phyloP scores from a whole-genome alignment of 108 stramenopile species.

The Nannochloropsis salina region DNA sequence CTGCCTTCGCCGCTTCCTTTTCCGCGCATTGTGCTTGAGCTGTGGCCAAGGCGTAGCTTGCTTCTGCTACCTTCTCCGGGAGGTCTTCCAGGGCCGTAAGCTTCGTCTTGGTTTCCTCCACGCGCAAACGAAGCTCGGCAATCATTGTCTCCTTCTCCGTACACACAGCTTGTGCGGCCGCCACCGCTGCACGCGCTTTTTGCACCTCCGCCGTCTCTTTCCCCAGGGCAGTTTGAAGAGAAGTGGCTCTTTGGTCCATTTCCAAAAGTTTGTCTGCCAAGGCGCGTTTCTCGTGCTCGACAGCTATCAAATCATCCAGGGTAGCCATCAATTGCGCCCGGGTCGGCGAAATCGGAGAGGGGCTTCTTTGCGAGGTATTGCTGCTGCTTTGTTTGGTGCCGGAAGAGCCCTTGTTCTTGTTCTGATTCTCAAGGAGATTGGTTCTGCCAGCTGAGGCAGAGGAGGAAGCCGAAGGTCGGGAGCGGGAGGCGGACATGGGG shows the following conservation, averaged over 20 bases:
- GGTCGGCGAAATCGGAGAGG: background rate
- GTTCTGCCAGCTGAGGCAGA: background rate
- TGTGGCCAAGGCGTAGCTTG: background rate
- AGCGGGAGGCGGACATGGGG: background rate
- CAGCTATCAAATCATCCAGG: background rate
- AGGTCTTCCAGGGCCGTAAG: background rate
- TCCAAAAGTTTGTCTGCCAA: background rate
- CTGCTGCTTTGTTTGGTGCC: background rate
- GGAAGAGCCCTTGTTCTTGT: background rate
- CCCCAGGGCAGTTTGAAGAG: background rate
- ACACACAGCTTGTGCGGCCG: background rate
- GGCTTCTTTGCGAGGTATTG: background rate
- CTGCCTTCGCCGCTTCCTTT: background rate
- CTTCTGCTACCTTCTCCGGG: background rate
- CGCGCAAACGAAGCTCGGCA: background rate
- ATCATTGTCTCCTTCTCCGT: background rate
- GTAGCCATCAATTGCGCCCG: background rate
- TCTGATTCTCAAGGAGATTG: background rate
- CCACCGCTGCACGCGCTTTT: background rate
- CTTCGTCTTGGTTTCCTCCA: conserved; percentile 10
- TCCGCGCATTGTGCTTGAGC: background rate
- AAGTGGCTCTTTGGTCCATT: background rate
- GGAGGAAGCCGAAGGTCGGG: background rate
- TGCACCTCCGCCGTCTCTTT: background rate
- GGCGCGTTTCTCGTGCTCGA: background rate